Conservation (phyloP, 2,329 filamentous ascomycete species). For the Colletotrichum higginsianum region DNA sequence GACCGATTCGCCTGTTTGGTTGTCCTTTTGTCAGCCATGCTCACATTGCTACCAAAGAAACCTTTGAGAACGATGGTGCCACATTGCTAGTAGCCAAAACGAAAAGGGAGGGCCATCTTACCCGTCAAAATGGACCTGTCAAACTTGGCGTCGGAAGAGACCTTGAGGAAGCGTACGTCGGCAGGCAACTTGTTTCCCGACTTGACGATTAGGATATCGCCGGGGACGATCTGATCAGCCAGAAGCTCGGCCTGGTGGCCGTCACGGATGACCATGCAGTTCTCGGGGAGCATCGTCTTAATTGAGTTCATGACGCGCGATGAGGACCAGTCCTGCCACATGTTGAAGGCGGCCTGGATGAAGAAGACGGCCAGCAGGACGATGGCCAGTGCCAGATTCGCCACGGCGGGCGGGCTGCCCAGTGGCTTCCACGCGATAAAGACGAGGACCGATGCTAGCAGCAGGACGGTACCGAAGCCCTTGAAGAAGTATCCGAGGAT, state of each 20-base stretch:
- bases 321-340: slow-evolving; percentile 83
- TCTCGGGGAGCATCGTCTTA: slow-evolving; percentile 83
- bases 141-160: slow-evolving; percentile 79
- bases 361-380: slow-evolving; percentile 80
- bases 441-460: slow-evolving; percentile 78
- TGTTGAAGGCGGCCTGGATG: slow-evolving; percentile 78
- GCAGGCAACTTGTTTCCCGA: slow-evolving; percentile 82
- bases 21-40: slow-evolving; percentile 2
- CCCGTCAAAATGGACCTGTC: slow-evolving; percentile 82
- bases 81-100: background rate
- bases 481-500: slow-evolving; percentile 81
- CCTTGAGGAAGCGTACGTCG: slow-evolving; percentile 79
- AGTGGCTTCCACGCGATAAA: slow-evolving; percentile 85
- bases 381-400: slow-evolving; percentile 81
- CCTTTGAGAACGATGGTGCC: too few relatives aligned
- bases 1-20: slow-evolving; percentile 70
- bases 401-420: slow-evolving; percentile 76
- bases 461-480: slow-evolving; percentile 81
- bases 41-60: too few relatives aligned
- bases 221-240: slow-evolving; percentile 77
- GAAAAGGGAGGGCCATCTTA: slow-evolving; percentile 46
- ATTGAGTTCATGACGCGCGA: slow-evolving; percentile 85
- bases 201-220: slow-evolving; percentile 78
- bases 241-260: slow-evolving; percentile 63
- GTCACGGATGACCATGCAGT: slow-evolving; percentile 76